Conservation (phyloP, 2,329 filamentous ascomycete species). For the Calonectria ilicicola region DNA sequence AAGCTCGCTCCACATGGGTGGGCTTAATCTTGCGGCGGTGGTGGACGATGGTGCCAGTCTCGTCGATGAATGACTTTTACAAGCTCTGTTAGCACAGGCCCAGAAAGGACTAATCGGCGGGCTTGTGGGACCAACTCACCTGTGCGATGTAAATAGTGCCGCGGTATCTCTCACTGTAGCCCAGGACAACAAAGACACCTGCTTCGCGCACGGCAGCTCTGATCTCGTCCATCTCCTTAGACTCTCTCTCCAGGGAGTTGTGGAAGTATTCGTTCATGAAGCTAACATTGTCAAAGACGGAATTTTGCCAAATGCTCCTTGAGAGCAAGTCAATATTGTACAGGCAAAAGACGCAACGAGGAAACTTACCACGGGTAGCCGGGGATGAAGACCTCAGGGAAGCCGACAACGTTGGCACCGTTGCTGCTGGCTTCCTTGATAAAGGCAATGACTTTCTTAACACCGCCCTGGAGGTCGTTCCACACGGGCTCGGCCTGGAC, state of each 20-base stretch:
- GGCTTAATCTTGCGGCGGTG: constrained; percentile 64
- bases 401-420: constrained; percentile 51
- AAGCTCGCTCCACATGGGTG: constrained; percentile 62
- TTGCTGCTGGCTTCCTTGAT: constrained; percentile 47
- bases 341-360: not conserved
- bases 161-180: constrained; percentile 54
- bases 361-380: constrained; percentile 58
- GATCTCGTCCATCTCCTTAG: constrained; percentile 57
- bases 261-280: constrained; percentile 59
- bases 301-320: constrained; percentile 46
- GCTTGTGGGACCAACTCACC: not conserved
- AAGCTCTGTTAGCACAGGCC: not conserved
- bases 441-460: constrained; percentile 50
- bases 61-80: constrained; percentile 56
- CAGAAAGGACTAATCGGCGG: no score
- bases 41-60: constrained; percentile 51
- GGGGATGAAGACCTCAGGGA: constrained; percentile 59
- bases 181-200: constrained; percentile 55
- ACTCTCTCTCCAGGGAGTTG: constrained; percentile 55
- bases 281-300: constrained; percentile 46
- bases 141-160: constrained; percentile 56
- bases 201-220: constrained; percentile 58
- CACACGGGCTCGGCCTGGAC: constrained; percentile 43
- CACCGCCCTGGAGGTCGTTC: constrained; percentile 45
- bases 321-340: constrained; percentile 20